Percentiles rank a stretch among this genome's conserved stretches.
Conservation (phyloP, 2,329 filamentous ascomycete genomes). For the Penicillium sp. region DNA sequence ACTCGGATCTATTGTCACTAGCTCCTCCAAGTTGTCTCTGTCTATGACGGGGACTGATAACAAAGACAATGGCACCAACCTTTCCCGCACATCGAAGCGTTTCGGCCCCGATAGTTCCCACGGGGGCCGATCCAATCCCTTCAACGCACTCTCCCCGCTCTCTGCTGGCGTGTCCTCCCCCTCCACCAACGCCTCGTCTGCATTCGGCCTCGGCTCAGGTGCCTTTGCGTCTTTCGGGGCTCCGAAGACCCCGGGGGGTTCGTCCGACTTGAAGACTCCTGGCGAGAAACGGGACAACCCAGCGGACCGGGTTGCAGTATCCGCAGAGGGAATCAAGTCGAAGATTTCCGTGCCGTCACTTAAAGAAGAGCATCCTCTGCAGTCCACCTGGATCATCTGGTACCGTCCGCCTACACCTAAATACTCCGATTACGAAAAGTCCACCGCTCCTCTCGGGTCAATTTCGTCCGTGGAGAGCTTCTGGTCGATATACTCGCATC, state of each 20-base stretch:
- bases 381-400: slow-evolving; percentile 94
- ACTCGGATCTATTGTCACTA: slow-evolving; percentile 45
- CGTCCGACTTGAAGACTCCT: slow-evolving; percentile 74
- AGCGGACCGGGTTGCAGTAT: slow-evolving; percentile 36
- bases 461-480: slow-evolving; percentile 88
- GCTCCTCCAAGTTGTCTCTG: slow-evolving; percentile 88
- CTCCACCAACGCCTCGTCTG: slow-evolving; percentile 77
- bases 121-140: slow-evolving; percentile 75
- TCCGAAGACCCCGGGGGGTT: slow-evolving; percentile 80
- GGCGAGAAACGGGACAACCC: slow-evolving; percentile 68
- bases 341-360: slow-evolving; percentile 45
- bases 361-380: slow-evolving; percentile 64
- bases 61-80: slow-evolving; percentile 58
- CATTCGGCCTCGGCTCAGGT: slow-evolving; percentile 91
- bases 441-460: slow-evolving; percentile 81
- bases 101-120: slow-evolving; percentile 76
- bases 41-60: slow-evolving; percentile 69
- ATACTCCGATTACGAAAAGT: slow-evolving; percentile 98
- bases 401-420: slow-evolving; percentile 96
- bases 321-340: slow-evolving; percentile 36
- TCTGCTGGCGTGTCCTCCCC: slow-evolving; percentile 74
- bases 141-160: slow-evolving; percentile 75
- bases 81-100: slow-evolving; percentile 73
- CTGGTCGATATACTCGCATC: slow-evolving; percentile 84
- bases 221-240: slow-evolving; percentile 98